Evolutionary conservation across 1,284 basidiomycete species (phyloP), one percentile per base, ranked within the genome.

Genomic region (Lentinus polychrous): DNA sequence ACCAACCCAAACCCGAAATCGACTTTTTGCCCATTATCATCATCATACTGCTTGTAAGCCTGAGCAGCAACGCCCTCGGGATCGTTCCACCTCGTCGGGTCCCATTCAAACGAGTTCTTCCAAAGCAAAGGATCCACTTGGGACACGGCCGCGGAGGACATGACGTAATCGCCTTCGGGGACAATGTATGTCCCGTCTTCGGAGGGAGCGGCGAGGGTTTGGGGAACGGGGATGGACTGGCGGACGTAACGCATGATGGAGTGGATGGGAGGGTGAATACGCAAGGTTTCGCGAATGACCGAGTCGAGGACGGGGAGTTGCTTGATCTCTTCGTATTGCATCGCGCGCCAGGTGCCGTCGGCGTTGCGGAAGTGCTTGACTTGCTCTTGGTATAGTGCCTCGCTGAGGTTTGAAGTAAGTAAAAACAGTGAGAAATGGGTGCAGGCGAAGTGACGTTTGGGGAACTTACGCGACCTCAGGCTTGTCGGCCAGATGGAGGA

Each of bases 1-100:
- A 96, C 91, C 58, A 80, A 80, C 47, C 95, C 96, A 66, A 93
- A 99, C 0, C 95, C 96, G 60, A 89, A 99, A 68, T 99, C 95
- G 51, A 96, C 76, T 72, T 92, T 93, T 65, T 95, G 91, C 46
- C 86, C 89, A 27, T 69, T 69, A 56, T 80, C 81, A 57, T 90
- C 88, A 45, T 74, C 67, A 64, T 94, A 91, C 54, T 75, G 71
- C 60, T 81, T 81, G 58, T 83, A 79, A 22, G 91, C 90, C 57
- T 83, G 75, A 18, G 80, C 80, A 8, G 89, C 91, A 46, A 86
- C 76, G 59, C 88, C 83, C 48, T 83, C 77, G 46, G 79, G 75
- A 55, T 94, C 91, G 43, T 78, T 76, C 95, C 95, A 99, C 52
- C 95, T 76, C 20, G 72, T 63, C 0, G 93, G 93, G 48, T 91